Conservation (phyloP, 306 rosid species). For the Cucurbita ficifolia region DNA sequence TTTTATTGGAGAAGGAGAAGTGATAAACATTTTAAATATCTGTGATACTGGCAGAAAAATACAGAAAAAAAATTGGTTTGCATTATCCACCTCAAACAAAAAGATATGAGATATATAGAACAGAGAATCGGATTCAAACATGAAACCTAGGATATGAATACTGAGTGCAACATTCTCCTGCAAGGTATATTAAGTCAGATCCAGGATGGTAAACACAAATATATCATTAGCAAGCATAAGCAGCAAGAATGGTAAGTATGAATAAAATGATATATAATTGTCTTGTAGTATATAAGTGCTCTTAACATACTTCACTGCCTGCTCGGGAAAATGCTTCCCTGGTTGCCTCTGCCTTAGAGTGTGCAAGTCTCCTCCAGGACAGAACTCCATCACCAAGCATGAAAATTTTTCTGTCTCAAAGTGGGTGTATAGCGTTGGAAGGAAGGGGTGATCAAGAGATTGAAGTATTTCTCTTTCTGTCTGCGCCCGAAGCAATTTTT, state of each 20-base stretch:
- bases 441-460: slow-evolving; percentile 93
- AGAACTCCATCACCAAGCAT: slow-evolving; percentile 97
- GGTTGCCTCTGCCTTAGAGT: slow-evolving; percentile 94
- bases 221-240: neutral
- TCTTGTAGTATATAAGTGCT: neutral
- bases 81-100: neutral
- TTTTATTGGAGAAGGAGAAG: neutral
- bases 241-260: neutral
- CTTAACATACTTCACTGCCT: slow-evolving; percentile 91
- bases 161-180: neutral
- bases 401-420: slow-evolving; percentile 97
- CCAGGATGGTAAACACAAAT: neutral
- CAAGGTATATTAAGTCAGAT: neutral
- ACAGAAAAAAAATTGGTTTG: neutral
- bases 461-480: slow-evolving; percentile 92
- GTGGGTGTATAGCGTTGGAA: slow-evolving; percentile 87
- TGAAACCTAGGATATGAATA: too few species aligned
- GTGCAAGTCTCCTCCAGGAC: slow-evolving; percentile 98
- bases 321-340: slow-evolving; percentile 96
- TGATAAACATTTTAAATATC: neutral
- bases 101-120: neutral
- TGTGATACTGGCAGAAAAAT: neutral
- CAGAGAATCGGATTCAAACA: neutral
- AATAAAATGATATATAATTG: neutral
- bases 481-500: slow-evolving; percentile 95